phyloP scores from a whole-genome alignment of 306 rosid species.

The Pueraria montana region DNA sequence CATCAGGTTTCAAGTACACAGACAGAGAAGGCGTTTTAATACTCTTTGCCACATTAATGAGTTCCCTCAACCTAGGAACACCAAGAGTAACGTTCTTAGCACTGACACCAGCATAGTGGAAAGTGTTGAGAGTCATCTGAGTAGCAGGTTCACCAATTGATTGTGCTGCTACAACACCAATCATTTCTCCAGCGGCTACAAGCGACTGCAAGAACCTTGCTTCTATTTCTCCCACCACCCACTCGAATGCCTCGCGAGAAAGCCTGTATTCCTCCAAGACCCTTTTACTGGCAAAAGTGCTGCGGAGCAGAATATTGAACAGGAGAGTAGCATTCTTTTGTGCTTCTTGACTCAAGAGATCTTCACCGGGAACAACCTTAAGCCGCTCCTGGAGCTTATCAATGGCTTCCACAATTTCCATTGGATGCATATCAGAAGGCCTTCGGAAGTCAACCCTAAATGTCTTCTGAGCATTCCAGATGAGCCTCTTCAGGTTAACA shows the following conservation, averaged over 20 bases:
- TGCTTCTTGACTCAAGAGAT: conserved; percentile 88
- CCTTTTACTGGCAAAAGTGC: conserved; percentile 95
- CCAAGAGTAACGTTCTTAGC: conserved; percentile 98
- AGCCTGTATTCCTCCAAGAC: conserved; percentile 96
- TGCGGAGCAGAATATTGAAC: conserved; percentile 87
- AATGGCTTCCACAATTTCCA: conserved; percentile 99
- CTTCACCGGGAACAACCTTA: conserved; percentile 96
- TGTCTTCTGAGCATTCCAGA: conserved; percentile 96
- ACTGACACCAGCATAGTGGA: conserved; percentile 99
- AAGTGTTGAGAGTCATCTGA: conserved; percentile 99
- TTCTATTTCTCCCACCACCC: conserved; percentile 98
- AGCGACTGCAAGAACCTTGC: conserved; percentile 93
- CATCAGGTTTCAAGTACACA: conserved; percentile 85
- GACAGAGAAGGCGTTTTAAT: conserved; percentile 97
- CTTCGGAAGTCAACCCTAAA: conserved; percentile 94
- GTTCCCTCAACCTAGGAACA: conserved; percentile 97
- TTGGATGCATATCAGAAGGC: conserved; percentile 98
- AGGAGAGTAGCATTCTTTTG: conserved; percentile 96
- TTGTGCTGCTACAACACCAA: conserved; percentile 97
- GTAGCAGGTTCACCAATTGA: conserved; percentile 99
- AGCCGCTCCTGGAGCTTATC: conserved; percentile 98
- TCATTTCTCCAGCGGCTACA: conserved; percentile 98
- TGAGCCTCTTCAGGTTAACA: conserved; percentile 95
- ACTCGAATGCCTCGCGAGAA: conserved; percentile 96
- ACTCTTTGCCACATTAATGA: conserved; percentile 95